These are phyloP conservation scores for Diutina sp. DNA, from an alignment of 1,139 yeast genomes.

Conservation along the genomic window DNA sequence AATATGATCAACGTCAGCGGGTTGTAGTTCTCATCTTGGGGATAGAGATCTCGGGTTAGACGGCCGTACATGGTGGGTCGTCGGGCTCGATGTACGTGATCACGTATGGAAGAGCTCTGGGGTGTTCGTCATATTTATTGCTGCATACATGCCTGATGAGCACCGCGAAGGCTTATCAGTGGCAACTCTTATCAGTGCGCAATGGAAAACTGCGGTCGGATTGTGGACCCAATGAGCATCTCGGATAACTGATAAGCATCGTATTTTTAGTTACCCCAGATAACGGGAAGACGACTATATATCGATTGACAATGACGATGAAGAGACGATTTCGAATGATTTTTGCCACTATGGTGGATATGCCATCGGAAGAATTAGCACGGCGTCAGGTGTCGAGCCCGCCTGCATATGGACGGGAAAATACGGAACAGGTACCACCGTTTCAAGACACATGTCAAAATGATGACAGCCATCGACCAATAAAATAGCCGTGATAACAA, in stretches of 20 bases:
- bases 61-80: neutral
- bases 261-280: neutral
- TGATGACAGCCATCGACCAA: neutral
- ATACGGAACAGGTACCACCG: neutral
- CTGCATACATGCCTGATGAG: neutral
- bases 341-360: neutral
- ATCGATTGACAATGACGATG: neutral
- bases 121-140: neutral
- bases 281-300: too few relatives aligned
- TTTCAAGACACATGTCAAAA: neutral
- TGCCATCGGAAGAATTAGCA: neutral
- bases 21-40: conserved; percentile 29
- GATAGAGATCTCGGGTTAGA: conserved; percentile 15
- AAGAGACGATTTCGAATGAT: neutral
- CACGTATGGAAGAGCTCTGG: neutral
- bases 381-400: neutral
- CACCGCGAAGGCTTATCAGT: conserved; percentile 1
- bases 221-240: neutral
- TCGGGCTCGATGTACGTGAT: neutral
- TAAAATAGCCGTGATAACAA: neutral
- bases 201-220: neutral
- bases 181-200: conserved; percentile 1
- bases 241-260: neutral
- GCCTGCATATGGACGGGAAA: neutral
- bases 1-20: conserved; percentile 30